Percentiles rank a stretch among this genome's conserved stretches.
Evolutionary conservation across 345 rosid genomes (phyloP).

Genomic region (Durio zibethinus): DNA sequence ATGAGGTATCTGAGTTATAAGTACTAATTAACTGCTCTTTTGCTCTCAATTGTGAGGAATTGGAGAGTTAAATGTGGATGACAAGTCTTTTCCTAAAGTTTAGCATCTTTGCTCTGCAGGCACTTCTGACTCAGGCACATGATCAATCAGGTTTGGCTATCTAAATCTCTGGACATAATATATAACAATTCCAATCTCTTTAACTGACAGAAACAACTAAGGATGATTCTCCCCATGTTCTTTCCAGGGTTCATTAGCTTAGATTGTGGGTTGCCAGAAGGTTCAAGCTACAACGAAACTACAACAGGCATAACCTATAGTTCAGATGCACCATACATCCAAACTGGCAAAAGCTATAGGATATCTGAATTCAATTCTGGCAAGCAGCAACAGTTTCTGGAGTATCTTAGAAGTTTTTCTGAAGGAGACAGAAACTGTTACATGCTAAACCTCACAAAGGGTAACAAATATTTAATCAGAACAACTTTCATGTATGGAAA

Average conservation of each 20-base stretch:
- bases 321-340: conserved; percentile 29
- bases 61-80: neutral
- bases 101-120: conserved; percentile 8
- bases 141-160: conserved; percentile 30
- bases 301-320: conserved; percentile 28
- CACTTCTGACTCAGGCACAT: conserved; percentile 24
- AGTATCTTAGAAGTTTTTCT: too few species aligned
- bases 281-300: conserved; percentile 24
- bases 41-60: neutral
- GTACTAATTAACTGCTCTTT: neutral
- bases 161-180: neutral
- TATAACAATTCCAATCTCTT: neutral
- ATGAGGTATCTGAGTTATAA: too few species aligned
- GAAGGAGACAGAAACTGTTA: too few species aligned
- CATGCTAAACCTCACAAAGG: too few species aligned
- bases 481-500: too few species aligned
- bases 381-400: too few species aligned
- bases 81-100: conserved; percentile 10
- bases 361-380: too few species aligned
- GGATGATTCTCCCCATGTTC: neutral
- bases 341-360: conserved; percentile 15
- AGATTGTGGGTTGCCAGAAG: conserved; percentile 31
- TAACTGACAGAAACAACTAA: neutral
- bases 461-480: too few species aligned
- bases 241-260: conserved; percentile 33